Percentiles rank a stretch among this genome's conserved stretches.
phyloP scores from a whole-genome alignment of 1,284 basidiomycete species.

The Ganoderma multipileum region DNA sequence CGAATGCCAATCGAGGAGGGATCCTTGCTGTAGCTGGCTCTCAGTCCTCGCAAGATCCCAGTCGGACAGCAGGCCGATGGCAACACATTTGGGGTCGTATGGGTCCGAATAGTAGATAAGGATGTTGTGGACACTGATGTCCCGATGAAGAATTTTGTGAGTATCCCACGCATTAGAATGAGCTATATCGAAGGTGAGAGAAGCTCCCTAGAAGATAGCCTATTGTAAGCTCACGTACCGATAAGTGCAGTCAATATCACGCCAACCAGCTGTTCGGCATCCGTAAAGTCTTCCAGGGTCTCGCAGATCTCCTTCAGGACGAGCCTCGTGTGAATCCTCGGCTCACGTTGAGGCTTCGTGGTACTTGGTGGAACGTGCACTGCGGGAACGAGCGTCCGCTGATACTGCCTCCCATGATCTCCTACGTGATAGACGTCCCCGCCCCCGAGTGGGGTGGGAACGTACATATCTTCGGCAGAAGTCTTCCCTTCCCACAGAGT shows the following conservation, averaged over 20 bases:
- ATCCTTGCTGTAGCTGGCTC: not conserved
- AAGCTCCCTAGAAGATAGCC: not conserved
- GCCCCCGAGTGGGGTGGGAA: not conserved
- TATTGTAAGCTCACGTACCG: not conserved
- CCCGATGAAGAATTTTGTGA: not conserved
- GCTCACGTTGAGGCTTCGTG: not conserved
- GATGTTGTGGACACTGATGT: not conserved
- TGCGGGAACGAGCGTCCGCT: not conserved
- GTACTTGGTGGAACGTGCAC: not conserved
- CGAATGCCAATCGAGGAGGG: not conserved
- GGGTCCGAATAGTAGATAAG: not conserved
- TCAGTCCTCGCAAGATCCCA: not conserved
- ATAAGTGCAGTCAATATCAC: not conserved
- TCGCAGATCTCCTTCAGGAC: not conserved
- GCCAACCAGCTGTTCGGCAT: not conserved
- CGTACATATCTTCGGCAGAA: not conserved
- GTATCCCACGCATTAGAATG: not conserved
- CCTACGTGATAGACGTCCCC: not conserved
- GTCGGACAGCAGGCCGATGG: not conserved
- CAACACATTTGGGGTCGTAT: not conserved
- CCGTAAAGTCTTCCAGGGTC: not conserved
- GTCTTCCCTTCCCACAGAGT: not conserved
- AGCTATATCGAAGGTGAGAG: not conserved
- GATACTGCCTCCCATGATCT: not conserved
- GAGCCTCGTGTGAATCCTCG: not conserved